Evolutionary conservation across 495 filamentous ascomycete genomes (phyloP).

Genomic region (Penicillium arizonense): DNA sequence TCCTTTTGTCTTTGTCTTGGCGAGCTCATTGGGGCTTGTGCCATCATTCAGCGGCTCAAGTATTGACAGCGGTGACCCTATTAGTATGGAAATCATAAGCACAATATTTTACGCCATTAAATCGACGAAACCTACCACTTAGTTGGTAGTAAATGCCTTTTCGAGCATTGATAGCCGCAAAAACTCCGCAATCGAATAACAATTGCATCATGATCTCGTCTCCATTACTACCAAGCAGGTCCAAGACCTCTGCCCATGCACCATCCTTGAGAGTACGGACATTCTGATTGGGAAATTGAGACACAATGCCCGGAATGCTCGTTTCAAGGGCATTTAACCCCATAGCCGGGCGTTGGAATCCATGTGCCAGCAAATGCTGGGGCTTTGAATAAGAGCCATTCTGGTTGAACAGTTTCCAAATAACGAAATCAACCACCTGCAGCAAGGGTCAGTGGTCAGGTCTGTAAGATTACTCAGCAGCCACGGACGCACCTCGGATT

Average conservation of each 20-base stretch:
- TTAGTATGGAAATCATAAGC: neutral
- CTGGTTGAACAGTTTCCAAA: slow-evolving; percentile 70
- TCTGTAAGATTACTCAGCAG: neutral
- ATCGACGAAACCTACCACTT: slow-evolving; percentile 54
- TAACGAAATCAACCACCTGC: slow-evolving; percentile 82
- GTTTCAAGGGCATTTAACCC: slow-evolving; percentile 31
- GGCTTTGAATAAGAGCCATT: slow-evolving; percentile 49
- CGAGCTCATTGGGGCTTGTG: neutral
- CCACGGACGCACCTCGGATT: slow-evolving; percentile 57
- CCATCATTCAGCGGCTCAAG: slow-evolving; percentile 30
- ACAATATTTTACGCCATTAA: too few relatives aligned
- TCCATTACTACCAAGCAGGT: slow-evolving; percentile 70
- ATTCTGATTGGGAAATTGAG: slow-evolving; percentile 64
- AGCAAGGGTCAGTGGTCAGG: slow-evolving; percentile 21
- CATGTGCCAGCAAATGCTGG: slow-evolving; percentile 75
- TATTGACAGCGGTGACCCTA: slow-evolving; percentile 49
- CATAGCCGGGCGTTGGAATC: slow-evolving; percentile 54
- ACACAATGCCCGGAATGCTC: slow-evolving; percentile 53
- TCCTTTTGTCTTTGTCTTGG: neutral
- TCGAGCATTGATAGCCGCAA: slow-evolving; percentile 57
- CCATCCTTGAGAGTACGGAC: slow-evolving; percentile 64
- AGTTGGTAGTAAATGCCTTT: slow-evolving; percentile 72
- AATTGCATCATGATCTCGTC: slow-evolving; percentile 81
- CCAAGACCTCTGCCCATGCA: slow-evolving; percentile 71
- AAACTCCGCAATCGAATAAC: slow-evolving; percentile 76